These are phyloP conservation scores for Colletotrichum nymphaeae DNA, from an alignment of 2,329 filamentous ascomycete species.

Conservation along the genomic window DNA sequence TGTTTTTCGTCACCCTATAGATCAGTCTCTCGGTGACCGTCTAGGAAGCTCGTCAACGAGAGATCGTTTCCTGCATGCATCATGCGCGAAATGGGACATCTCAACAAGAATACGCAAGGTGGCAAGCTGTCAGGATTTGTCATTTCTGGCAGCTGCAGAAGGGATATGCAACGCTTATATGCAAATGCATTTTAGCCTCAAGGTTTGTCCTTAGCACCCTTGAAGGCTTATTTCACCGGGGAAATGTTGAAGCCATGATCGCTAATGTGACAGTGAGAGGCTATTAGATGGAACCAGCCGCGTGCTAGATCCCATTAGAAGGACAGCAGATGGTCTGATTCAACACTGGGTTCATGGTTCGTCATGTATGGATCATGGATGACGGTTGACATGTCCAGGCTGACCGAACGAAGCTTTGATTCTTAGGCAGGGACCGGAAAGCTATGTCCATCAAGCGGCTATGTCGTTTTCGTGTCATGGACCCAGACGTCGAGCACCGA, in stretches of 20 bases:
- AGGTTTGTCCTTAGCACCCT: slow-evolving; percentile 6
- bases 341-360: not conserved
- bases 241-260: not conserved
- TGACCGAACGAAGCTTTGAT: not conserved
- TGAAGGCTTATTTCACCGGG: not conserved
- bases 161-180: slow-evolving; percentile 17
- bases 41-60: slow-evolving; percentile 16
- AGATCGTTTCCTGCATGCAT: not conserved
- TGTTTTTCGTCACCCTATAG: not conserved
- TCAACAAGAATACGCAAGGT: not conserved
- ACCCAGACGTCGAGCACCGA: not conserved
- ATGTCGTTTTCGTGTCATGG: not conserved
- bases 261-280: not conserved
- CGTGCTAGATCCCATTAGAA: no score
- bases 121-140: slow-evolving; percentile 2
- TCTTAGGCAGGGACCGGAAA: not conserved
- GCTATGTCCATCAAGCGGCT: not conserved
- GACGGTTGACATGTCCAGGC: not conserved
- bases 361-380: not conserved
- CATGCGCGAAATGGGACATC: no score
- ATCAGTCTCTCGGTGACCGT: not conserved
- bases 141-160: slow-evolving; percentile 10
- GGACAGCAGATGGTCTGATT: not conserved
- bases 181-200: slow-evolving; percentile 12
- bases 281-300: not conserved